Evolutionary conservation across 257 asterid species (phyloP), one percentile per base, ranked within the genome.

Genomic region (Fraxinus anomala): DNA sequence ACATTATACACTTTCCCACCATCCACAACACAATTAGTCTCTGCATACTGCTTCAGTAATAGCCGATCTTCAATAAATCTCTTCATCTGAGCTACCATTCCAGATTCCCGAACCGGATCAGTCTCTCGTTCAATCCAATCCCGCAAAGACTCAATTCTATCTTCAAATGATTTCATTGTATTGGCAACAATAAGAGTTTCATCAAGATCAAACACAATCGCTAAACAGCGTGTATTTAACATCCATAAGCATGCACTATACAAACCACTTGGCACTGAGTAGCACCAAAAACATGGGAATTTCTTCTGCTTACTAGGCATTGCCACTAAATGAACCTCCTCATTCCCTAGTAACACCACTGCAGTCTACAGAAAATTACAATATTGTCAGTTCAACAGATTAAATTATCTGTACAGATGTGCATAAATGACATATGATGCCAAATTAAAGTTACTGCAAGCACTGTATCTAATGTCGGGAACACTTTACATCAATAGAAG

Each of bases 201-300:
- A 37, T 96, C 99, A 40, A 96, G 97, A 88, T 96, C 98, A 80
- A 96, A 96, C 76, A 96, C 99, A 76, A 96, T 91, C 8, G 99
- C 85, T 70, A 96, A 84, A 87, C 99, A 96, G 19, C 99, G 89
- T 40, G 86, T 85, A 79, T 93, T 96, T 91, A 96, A 78, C 98
- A 95, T 90, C 89, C 89, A 83, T 73, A 90, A 82, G 74, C 98
- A 87, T 1, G 96, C 79, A 33, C 73, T 77, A 75, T 96, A 96
- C 82, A 93, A 76, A 75, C 97, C 97, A 83, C 76, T 44, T 21
- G 96, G 93, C 81, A 92, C 97, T 0, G 92, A 87, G 79, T 86
- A 96, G 89, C 99, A 96, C 99, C 99, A 96, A 79, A 96, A 96
- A 82, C 99, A 93, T 16, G 99, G 99, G 80, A 90, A 96, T 76